Base-by-base conservation (phyloP, 2,329 filamentous ascomycete genomes). In the Rachicladosporium sp. region DNA sequence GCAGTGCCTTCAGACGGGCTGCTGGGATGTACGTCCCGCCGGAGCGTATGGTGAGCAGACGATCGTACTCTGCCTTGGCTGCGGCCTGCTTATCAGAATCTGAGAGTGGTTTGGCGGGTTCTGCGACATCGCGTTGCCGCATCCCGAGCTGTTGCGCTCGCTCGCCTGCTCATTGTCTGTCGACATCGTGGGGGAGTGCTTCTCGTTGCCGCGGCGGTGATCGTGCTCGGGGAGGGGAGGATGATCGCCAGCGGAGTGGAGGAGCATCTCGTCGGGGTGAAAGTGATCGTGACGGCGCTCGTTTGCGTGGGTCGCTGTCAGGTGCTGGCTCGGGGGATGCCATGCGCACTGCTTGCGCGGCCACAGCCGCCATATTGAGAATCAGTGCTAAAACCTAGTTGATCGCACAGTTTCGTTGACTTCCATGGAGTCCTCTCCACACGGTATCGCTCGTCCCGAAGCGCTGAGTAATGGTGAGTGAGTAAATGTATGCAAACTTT, bases 1-100 rank as follows among this genome's bases (percentile, higher is more conserved):
- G 91, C 45, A 98, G 74, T 31, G 89, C 89, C 51, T 87, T 78
- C 56, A 98, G 70, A 51, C 86, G 76, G 38, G 89, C 89, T 0
- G 91, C 91, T 12, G 91, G 91, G 45, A 98, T 93, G 59, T 98
- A 98, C 15, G 87, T 93, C 51, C 91, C 91, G 48, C 91, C 91
- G 35, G 87, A 94, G 50, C 91, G 82, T 76, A 93, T 89, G 49
- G 76, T 91, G 51, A 94, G 68, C 45, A 96, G 74, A 65, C 89
- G 89, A 64, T 93, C 80, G 65, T 94, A 93, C 68, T 95, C 88
- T 48, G 87, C 84, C 66, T 93, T 93, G 33, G 85, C 84, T 31
- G 79, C 79, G 15, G 80, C 84, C 63, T 89, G 85, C 63, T 93
- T 93, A 62, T 88, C 80, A 59, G 86, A 86, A 52, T 83, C 86